Evolutionary conservation across 495 filamentous ascomycete species (phyloP).

Genomic region (Amphirosellinia nigrospora): DNA sequence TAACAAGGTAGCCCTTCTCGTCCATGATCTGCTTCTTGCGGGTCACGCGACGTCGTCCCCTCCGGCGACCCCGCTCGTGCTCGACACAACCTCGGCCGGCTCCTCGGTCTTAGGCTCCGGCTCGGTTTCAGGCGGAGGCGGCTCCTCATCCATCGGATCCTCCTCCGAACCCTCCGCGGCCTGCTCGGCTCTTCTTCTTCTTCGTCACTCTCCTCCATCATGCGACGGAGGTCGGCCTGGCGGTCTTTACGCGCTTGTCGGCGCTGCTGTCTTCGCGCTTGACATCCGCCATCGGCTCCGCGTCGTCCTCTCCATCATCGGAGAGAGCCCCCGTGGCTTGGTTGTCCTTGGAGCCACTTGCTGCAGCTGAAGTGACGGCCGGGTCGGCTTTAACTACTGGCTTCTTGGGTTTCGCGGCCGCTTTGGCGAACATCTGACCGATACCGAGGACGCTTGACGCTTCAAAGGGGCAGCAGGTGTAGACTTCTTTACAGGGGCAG

Average conservation of each 20-base stretch:
- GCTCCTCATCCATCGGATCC: slow-evolving; percentile 42
- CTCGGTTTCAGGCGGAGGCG: slow-evolving; percentile 43
- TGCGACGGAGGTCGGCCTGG: slow-evolving; percentile 72
- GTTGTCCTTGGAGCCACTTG: slow-evolving; percentile 50
- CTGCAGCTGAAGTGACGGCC: slow-evolving; percentile 42
- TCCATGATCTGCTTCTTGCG: slow-evolving; percentile 91
- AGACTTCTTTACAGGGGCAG: slow-evolving; percentile 48
- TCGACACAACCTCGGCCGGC: slow-evolving; percentile 59
- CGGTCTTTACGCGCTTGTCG: slow-evolving; percentile 70
- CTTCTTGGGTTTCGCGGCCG: slow-evolving; percentile 68
- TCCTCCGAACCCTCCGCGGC: slow-evolving; percentile 25
- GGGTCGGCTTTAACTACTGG: slow-evolving; percentile 46
- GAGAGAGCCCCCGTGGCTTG: slow-evolving; percentile 58
- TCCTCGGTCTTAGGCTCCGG: slow-evolving; percentile 52
- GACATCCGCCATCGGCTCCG: slow-evolving; percentile 53
- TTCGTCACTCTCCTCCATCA: slow-evolving; percentile 87
- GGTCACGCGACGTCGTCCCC: slow-evolving; percentile 82
- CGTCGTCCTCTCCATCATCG: slow-evolving; percentile 74
- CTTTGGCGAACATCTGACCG: slow-evolving; percentile 85
- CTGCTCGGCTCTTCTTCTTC: slow-evolving; percentile 46
- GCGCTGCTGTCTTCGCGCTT: slow-evolving; percentile 43
- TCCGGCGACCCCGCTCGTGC: slow-evolving; percentile 69
- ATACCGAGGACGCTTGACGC: slow-evolving; percentile 62
- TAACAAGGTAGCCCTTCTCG: slow-evolving; percentile 93
- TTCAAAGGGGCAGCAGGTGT: slow-evolving; percentile 56